Evolutionary conservation across 1,284 basidiomycete genomes (phyloP).

Genomic region (Puccinia novopanici): DNA sequence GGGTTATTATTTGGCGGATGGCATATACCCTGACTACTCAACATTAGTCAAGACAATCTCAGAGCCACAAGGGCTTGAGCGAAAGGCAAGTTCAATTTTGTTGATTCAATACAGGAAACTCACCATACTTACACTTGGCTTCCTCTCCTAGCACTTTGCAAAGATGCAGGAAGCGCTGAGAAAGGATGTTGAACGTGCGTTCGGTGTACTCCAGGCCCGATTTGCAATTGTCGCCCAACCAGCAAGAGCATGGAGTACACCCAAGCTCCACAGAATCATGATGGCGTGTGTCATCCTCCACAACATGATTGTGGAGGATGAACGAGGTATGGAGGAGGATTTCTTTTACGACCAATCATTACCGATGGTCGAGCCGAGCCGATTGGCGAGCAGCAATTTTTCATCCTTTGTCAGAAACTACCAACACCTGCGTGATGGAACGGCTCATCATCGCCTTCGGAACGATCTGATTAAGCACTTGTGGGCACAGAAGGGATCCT

Average conservation of each 20-base stretch:
- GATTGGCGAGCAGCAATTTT: neutral
- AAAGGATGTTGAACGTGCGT: conserved; percentile 2
- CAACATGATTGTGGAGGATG: neutral
- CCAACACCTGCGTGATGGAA: neutral
- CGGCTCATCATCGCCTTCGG: neutral
- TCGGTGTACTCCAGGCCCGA: conserved; percentile 4
- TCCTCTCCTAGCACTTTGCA: conserved; percentile 3
- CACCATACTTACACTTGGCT: neutral
- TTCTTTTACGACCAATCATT: neutral
- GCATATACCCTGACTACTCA: neutral
- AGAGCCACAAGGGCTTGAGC: neutral
- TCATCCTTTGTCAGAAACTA: neutral
- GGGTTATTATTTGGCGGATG: neutral
- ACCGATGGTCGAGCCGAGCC: neutral
- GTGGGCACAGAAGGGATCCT: neutral
- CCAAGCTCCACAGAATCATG: neutral
- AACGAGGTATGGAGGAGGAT: neutral
- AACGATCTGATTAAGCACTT: neutral
- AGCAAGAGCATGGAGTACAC: neutral
- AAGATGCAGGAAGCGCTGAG: neutral
- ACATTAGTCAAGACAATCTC: neutral
- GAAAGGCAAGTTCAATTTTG: neutral
- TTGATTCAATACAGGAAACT: too few species aligned
- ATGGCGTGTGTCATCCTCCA: neutral
- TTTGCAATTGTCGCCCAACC: neutral